A percentile compares a stretch with the other conserved stretches of the same genome.
These are phyloP conservation scores for Leccinum incarnatum DNA, from an alignment of 768 basidiomycete species.

Conservation along the genomic window DNA sequence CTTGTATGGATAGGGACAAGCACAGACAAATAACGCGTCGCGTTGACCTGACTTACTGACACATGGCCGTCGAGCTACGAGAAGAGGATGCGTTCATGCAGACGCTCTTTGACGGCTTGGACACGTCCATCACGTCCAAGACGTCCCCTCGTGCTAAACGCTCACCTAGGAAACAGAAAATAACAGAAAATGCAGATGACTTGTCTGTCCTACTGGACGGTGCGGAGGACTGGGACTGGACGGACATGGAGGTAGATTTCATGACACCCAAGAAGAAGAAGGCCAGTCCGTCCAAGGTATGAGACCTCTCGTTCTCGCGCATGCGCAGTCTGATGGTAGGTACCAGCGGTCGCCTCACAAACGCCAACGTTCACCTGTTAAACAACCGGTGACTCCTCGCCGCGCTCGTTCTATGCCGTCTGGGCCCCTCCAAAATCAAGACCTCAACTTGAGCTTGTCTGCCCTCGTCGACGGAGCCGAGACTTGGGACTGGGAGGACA, in stretches of 20 bases:
- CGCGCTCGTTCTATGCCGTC: conserved; percentile 12
- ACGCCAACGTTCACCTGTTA: conserved; percentile 19
- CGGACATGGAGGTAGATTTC: conserved; percentile 50
- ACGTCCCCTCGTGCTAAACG: conserved; percentile 26
- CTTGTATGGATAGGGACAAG: neutral
- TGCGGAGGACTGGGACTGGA: conserved; percentile 70
- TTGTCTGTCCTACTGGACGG: conserved; percentile 55
- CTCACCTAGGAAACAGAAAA: conserved; percentile 29
- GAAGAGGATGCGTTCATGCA: conserved; percentile 64
- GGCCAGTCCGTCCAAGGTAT: conserved; percentile 25
- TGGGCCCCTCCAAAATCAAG: neutral
- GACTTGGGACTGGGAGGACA: conserved; percentile 67
- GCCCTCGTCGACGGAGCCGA: conserved; percentile 61
- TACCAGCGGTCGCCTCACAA: conserved; percentile 14
- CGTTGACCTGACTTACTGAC: conserved; percentile 7
- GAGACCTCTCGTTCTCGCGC: neutral
- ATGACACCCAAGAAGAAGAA: conserved; percentile 49
- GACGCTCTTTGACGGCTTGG: conserved; percentile 48
- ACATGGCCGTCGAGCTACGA: conserved; percentile 36
- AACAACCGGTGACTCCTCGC: conserved; percentile 8
- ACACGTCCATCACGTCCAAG: conserved; percentile 45
- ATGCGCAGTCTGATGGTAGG: neutral
- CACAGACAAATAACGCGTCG: conserved; percentile 26
- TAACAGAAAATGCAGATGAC: conserved; percentile 28
- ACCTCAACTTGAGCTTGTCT: conserved; percentile 41